Percentiles rank a stretch among this genome's conserved stretches.
Evolutionary conservation across 2,329 filamentous ascomycete species (phyloP).

Genomic region (Drechslerella dactyloides): DNA sequence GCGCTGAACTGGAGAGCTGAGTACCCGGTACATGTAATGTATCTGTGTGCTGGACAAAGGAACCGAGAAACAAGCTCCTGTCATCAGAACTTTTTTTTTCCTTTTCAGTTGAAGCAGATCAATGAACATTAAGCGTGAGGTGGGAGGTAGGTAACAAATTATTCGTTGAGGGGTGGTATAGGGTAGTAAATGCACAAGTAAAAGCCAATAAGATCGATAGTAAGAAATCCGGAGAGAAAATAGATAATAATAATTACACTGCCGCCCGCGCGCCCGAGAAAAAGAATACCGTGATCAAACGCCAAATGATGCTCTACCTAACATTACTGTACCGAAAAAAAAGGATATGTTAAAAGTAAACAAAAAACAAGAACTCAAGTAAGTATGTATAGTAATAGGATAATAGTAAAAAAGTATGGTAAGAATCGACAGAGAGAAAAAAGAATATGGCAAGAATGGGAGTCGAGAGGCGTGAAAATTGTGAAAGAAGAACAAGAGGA

Average conservation of each 20-base stretch:
- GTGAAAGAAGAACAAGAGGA: conserved; percentile 1
- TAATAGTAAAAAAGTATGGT: no score
- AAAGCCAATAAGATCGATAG: neutral
- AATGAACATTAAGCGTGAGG: conserved; percentile 4
- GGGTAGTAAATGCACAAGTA: neutral
- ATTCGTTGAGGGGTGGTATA: conserved; percentile 6
- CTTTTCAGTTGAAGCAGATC: neutral
- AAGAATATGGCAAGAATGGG: neutral
- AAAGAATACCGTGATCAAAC: neutral
- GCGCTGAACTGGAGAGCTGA: no score
- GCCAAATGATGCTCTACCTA: conserved; percentile 11
- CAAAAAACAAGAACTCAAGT: neutral
- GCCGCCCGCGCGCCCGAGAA: conserved; percentile 5
- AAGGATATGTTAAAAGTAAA: no score
- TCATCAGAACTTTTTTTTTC: conserved; percentile 1
- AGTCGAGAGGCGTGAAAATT: neutral
- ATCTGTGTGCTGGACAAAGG: conserved; percentile 1
- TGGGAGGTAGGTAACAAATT: conserved; percentile 1
- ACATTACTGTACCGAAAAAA: neutral
- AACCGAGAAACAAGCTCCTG: conserved; percentile 8
- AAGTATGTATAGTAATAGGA: neutral
- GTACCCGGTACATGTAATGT: conserved; percentile 5
- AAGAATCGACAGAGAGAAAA: neutral
- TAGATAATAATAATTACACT: conserved; percentile 3
- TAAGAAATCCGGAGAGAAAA: neutral